These are phyloP conservation scores for Syncephalastrum racemosum DNA, from an alignment of 371 early-diverging fungal species.

Conservation along the genomic window DNA sequence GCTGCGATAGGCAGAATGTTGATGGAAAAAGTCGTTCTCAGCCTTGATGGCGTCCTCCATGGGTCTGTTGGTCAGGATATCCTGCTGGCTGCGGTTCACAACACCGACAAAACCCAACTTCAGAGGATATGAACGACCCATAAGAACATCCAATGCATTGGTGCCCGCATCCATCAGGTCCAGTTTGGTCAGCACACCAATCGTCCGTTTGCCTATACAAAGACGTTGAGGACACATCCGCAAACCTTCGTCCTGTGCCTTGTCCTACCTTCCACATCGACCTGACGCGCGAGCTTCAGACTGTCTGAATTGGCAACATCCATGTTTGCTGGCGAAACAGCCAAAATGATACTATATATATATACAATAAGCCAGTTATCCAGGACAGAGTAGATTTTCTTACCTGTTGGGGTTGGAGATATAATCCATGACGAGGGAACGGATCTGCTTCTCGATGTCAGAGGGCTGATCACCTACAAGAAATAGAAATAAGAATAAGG, in stretches of 20 bases:
- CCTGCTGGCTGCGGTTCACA: conserved; percentile 88
- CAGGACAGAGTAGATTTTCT: neutral
- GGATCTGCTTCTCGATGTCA: conserved; percentile 87
- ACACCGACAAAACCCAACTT: conserved; percentile 90
- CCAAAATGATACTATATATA: conserved; percentile 79
- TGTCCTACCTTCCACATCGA: conserved; percentile 76
- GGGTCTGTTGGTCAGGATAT: conserved; percentile 75
- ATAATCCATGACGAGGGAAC: conserved; percentile 81
- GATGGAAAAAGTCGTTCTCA: conserved; percentile 80
- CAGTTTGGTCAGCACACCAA: conserved; percentile 91
- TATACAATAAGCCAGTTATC: conserved; percentile 19
- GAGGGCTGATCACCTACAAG: conserved; percentile 80
- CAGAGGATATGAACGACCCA: conserved; percentile 76
- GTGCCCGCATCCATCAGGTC: conserved; percentile 96
- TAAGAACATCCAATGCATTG: conserved; percentile 83
- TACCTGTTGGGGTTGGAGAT: conserved; percentile 84
- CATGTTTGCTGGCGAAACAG: conserved; percentile 89
- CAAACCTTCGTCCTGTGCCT: no score
- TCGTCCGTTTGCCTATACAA: conserved; percentile 61
- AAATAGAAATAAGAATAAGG: conserved; percentile 5
- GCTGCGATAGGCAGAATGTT: conserved; percentile 81
- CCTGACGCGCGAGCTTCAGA: conserved; percentile 86
- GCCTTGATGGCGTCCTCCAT: conserved; percentile 77
- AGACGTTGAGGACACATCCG: neutral
- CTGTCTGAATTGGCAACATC: conserved; percentile 95